Evolutionary conservation across 2,329 filamentous ascomycete genomes (phyloP), one percentile per base, ranked within the genome.

Genomic region (Aphanocladium album): DNA sequence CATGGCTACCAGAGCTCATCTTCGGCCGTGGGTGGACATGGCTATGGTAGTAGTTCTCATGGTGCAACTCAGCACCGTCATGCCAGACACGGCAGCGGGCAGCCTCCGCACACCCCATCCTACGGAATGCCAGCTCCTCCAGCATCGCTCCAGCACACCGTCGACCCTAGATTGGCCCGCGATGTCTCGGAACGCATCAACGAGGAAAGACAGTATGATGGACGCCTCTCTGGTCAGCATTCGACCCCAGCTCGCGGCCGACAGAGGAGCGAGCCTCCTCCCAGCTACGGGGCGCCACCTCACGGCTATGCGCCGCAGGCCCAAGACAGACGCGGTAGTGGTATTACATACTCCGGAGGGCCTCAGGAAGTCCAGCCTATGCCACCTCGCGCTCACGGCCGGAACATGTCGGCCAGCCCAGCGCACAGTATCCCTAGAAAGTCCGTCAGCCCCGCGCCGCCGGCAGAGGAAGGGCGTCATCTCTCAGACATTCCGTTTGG

Each of bases 361-460:
- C 63, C 69, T 21, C 59, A 61, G 23, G 60, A 63, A 8, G 25
- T 43, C 21, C 67, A 69, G 45, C 65, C 67, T 60, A 68, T 71
- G 33, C 67, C 68, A 45, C 65, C 67, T 60, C 69, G 71, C 30
- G 70, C 69, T 33, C 63, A 73, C 33, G 78, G 77, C 5, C 76
- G 78, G 64, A 80, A 72, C 35, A 67, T 71, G 1, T 68, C 80
- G 16, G 71, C 80, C 64, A 73, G 73, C 65, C 69, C 77, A 65
- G 72, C 80, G 66, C 80, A 83, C 64, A 83, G 81, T 37, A 85
- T 86, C 63, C 80, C 77, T 62, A 84, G 89, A 57, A 93, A 93
- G 71, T 91, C 89, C 1, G 83, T 92, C 35, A 91, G 89, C 67
- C 88, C 89, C 2, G 83, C 83, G 1, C 89, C 89, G 63, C 81